Evolutionary conservation across 352 stramenopile genomes (phyloP), one percentile per base, ranked within the genome.

Genomic region (Phytopythium kandeliae): DNA sequence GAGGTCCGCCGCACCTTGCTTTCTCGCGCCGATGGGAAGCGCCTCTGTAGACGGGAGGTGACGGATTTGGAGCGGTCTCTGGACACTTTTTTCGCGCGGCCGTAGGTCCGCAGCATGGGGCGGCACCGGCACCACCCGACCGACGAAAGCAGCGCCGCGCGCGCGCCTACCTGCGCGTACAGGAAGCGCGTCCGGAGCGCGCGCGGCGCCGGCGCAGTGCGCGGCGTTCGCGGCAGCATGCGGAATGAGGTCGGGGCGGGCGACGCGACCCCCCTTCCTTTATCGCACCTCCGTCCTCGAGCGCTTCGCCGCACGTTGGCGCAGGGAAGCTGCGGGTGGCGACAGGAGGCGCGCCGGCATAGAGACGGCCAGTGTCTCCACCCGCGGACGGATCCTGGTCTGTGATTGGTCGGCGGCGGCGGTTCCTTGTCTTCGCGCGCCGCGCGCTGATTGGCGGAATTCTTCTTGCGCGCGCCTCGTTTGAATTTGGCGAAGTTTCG

Each of bases 201-300:
- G 55, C 41, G 54, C 30, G 24, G 35, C 28, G 21, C 45, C 37
- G 25, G 37, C 28, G 48, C 30, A 11, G 21, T 9, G 25, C 38
- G 26, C 38, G 16, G 5, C 19, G 17, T 24, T 51, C 55, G 50
- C 55, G 50, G 50, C 62, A 60, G 54, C 67, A 55, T 58, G 65
- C 57, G 46, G 62, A 74, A 51, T 71, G 53, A 51, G 40, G 37
- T 22, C 38, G 11, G 38, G 19, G 42, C 5, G 67, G 48, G 16
- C 51, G 54, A 58, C 67, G 67, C 71, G 67, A 77, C 64, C 41
- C 57, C 67, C 67, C 63, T 62, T 51, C 63, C 56, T 71, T 70
- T 72, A 44, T 56, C 34, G 17, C 21, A 36, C 67, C 43, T 64
- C 63, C 63, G 53, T 73, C 67, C 67, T 26, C 15, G 1, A 3